phyloP scores from a whole-genome alignment of 2,329 filamentous ascomycete species.

The Monosporascus sp. region DNA sequence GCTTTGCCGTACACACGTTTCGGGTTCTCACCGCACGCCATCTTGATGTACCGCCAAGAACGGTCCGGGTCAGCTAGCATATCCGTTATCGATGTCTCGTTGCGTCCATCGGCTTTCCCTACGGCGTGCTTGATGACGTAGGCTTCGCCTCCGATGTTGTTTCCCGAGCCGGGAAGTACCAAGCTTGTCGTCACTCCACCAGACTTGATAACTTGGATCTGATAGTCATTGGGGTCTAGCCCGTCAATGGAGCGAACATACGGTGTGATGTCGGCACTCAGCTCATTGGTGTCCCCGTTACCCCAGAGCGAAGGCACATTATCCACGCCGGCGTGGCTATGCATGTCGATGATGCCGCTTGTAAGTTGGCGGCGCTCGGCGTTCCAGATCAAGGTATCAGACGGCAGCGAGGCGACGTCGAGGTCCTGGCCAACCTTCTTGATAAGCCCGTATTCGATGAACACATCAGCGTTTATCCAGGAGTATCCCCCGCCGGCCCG shows the following conservation, averaged over 20 bases:
- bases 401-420: slow-evolving; percentile 31
- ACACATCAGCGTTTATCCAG: slow-evolving; percentile 57
- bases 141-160: slow-evolving; percentile 68
- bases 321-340: slow-evolving; percentile 59
- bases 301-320: slow-evolving; percentile 50
- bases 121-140: slow-evolving; percentile 65
- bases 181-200: slow-evolving; percentile 67
- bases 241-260: slow-evolving; percentile 63
- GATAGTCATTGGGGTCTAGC: slow-evolving; percentile 57
- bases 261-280: slow-evolving; percentile 59
- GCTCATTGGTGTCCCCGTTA: slow-evolving; percentile 57
- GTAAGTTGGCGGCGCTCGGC: slow-evolving; percentile 58
- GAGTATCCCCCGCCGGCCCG: slow-evolving; percentile 52
- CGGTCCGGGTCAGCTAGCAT: slow-evolving; percentile 61
- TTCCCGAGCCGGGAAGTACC: slow-evolving; percentile 62
- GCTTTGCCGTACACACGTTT: slow-evolving; percentile 54
- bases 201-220: slow-evolving; percentile 64
- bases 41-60: slow-evolving; percentile 68
- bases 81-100: slow-evolving; percentile 57
- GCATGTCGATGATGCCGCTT: slow-evolving; percentile 66
- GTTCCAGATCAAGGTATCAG: slow-evolving; percentile 47
- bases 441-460: slow-evolving; percentile 57
- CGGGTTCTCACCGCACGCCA: slow-evolving; percentile 69
- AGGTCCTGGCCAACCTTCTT: slow-evolving; percentile 38
- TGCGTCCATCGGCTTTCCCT: slow-evolving; percentile 51